Conservation (phyloP, 2,329 filamentous ascomycete species). For the Spiromastix sp. region DNA sequence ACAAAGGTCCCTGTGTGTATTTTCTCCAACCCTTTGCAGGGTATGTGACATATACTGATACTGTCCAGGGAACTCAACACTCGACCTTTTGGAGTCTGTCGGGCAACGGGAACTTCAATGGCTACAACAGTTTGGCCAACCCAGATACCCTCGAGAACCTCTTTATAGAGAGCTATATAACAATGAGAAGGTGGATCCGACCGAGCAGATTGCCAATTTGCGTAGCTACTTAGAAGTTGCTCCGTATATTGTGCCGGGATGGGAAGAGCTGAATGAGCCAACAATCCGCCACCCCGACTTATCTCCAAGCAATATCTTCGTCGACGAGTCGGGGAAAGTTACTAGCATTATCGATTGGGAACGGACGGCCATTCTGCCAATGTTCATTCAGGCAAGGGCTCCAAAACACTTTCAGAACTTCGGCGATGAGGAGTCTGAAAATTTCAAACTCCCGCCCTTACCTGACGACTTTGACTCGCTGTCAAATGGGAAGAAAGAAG, state of each 20-base stretch:
- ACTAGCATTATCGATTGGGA: conserved; percentile 8
- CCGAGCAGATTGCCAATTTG: conserved; percentile 1
- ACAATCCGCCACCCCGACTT: conserved; percentile 9
- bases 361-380: conserved; percentile 21
- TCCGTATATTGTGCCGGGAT: background rate
- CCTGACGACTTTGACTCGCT: background rate
- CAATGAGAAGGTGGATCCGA: conserved; percentile 2
- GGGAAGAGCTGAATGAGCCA: conserved; percentile 21
- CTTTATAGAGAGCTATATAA: conserved; percentile 4
- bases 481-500: background rate
- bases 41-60: background rate
- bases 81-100: background rate
- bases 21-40: background rate
- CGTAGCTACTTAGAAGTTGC: conserved; percentile 5
- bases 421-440: conserved; percentile 7
- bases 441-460: background rate
- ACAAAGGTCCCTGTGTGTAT: conserved; percentile 4
- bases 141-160: background rate
- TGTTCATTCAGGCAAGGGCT: conserved; percentile 24
- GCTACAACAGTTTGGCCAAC: background rate
- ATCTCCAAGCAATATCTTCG: conserved; percentile 7
- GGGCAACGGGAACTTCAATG: conserved; percentile 1
- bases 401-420: conserved; percentile 28
- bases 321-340: conserved; percentile 2
- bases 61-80: background rate